Percentiles rank a stretch among this genome's conserved stretches.
These are phyloP conservation scores for Trichosporon faecale DNA, from an alignment of 1,284 basidiomycete genomes.

Conservation along the genomic window DNA sequence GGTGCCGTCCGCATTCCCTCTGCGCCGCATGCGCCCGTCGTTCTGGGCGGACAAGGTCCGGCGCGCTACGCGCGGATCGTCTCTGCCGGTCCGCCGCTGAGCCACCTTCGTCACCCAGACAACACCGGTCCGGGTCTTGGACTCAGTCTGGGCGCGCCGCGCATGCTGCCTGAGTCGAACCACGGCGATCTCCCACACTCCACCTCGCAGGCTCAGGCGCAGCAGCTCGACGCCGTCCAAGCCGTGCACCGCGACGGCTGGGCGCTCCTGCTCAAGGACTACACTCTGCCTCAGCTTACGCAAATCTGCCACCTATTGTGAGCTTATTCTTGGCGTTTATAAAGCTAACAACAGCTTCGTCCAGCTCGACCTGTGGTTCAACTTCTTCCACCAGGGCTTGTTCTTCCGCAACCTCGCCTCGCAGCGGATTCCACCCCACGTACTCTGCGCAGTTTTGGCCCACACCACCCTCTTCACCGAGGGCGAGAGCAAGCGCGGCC, in stretches of 20 bases:
- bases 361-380: conserved; percentile 28
- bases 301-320: neutral
- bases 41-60: neutral
- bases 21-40: neutral
- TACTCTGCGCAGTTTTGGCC: conserved; percentile 33
- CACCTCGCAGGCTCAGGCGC: too few species aligned
- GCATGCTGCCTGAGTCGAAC: neutral
- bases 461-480: conserved; percentile 32
- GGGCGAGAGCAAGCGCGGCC: conserved; percentile 21
- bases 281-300: neutral
- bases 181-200: neutral
- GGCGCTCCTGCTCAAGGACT: conserved; percentile 5
- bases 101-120: neutral
- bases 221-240: neutral
- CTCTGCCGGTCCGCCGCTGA: neutral
- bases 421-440: conserved; percentile 21
- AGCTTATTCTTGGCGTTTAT: neutral
- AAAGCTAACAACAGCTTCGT: conserved; percentile 22
- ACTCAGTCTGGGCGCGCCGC: too few species aligned
- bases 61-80: neutral
- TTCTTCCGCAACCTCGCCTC: conserved; percentile 27
- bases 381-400: conserved; percentile 29
- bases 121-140: too few species aligned
- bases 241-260: conserved; percentile 9
- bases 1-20: neutral